A percentile compares a stretch with the other conserved stretches of the same genome.
phyloP scores from a whole-genome alignment of 345 rosid genomes.

The Diplotaxis tenuifolia region DNA sequence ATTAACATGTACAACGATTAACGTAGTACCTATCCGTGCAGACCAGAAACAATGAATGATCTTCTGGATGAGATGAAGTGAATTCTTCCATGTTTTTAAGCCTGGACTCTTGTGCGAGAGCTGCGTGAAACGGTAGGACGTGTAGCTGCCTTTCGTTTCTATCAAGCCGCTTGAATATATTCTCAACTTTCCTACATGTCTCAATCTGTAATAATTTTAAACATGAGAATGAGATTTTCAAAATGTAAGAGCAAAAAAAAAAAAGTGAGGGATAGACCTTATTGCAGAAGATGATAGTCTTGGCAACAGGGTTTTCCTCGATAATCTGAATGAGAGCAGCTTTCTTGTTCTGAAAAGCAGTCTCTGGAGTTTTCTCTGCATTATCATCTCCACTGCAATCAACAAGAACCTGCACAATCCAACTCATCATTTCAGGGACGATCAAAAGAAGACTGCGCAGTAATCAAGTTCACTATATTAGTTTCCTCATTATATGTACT shows the following conservation, averaged over 20 bases:
- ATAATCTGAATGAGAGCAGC: constrained; percentile 67
- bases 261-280: constrained; percentile 51
- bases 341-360: constrained; percentile 82
- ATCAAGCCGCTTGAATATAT: constrained; percentile 67
- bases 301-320: constrained; percentile 59
- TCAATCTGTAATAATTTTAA: constrained; percentile 54
- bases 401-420: constrained; percentile 60
- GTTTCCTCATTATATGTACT: constrained; percentile 3
- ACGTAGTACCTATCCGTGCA: constrained; percentile 73
- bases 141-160: constrained; percentile 52
- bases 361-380: constrained; percentile 60
- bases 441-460: background rate
- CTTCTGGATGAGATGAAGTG: constrained; percentile 44
- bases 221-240: constrained; percentile 2
- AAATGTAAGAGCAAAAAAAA: background rate
- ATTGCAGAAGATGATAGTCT: constrained; percentile 85
- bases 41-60: constrained; percentile 60
- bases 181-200: constrained; percentile 97
- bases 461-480: background rate
- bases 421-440: background rate
- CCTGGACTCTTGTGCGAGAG: constrained; percentile 66
- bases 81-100: constrained; percentile 78
- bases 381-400: constrained; percentile 86
- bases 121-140: constrained; percentile 86
- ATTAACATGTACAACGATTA: background rate